Evolutionary conservation across 768 basidiomycete genomes (phyloP).

Genomic region (Calvatia gigantea): DNA sequence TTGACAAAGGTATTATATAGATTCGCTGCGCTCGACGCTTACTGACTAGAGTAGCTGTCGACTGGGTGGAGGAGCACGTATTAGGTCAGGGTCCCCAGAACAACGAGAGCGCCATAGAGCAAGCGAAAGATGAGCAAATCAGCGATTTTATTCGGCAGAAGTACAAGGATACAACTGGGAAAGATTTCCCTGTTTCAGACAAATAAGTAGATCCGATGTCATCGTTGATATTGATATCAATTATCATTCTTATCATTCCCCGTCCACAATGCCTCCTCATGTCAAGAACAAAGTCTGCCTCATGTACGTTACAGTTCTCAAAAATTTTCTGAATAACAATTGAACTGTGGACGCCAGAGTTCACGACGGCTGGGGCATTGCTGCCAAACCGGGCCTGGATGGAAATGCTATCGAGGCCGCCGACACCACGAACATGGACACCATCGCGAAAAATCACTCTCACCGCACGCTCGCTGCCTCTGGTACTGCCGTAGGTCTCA

Average conservation of each 20-base stretch:
- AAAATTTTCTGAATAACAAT: neutral
- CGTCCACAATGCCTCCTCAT: conserved; percentile 20
- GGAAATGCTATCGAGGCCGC: conserved; percentile 89
- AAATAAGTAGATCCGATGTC: conserved; percentile 24
- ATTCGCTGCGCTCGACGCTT: neutral
- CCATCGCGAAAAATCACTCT: conserved; percentile 72
- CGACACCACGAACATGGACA: conserved; percentile 86
- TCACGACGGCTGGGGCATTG: conserved; percentile 95
- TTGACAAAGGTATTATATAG: conserved; percentile 32
- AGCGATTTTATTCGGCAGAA: conserved; percentile 32
- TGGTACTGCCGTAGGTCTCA: conserved; percentile 89
- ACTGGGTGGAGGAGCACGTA: conserved; percentile 37
- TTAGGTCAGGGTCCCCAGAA: conserved; percentile 33
- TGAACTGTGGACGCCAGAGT: conserved; percentile 45
- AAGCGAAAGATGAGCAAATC: conserved; percentile 41
- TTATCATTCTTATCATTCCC: neutral
- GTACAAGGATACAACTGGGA: conserved; percentile 34
- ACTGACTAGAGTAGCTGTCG: conserved; percentile 25
- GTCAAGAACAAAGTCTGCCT: conserved; percentile 89
- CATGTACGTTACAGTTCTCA: conserved; percentile 51
- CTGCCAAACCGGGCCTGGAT: conserved; percentile 61
- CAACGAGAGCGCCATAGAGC: conserved; percentile 40
- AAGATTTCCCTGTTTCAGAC: conserved; percentile 32
- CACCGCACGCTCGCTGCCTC: conserved; percentile 76
- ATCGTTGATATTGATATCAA: neutral